Percentiles rank a stretch among this genome's conserved stretches.
phyloP scores from a whole-genome alignment of 768 basidiomycete species.

The Cystofilobasidium capitatum region DNA sequence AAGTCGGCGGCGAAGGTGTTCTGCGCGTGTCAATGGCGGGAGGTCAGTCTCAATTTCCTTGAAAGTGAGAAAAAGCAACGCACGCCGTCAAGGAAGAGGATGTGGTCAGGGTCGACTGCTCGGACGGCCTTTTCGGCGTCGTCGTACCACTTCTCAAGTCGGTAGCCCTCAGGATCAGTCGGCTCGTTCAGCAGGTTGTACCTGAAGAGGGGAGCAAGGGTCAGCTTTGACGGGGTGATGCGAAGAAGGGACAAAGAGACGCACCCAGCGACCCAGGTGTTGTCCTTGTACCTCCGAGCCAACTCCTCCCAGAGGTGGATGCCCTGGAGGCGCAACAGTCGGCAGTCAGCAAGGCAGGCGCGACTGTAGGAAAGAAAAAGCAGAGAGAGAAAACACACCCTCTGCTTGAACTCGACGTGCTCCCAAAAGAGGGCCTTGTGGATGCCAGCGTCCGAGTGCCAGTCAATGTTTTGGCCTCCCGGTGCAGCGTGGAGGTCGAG shows the following conservation, averaged over 20 bases:
- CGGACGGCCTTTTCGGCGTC: constrained; percentile 62
- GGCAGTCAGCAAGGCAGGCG: constrained; percentile 4
- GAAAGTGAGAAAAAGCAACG: not conserved
- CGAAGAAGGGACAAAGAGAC: not conserved
- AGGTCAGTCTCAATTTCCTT: not conserved
- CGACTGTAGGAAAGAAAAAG: not conserved
- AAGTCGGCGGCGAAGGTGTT: constrained; percentile 60
- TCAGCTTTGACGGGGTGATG: not conserved
- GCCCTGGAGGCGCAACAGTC: constrained; percentile 27
- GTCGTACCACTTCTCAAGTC: constrained; percentile 60
- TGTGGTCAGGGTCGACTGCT: constrained; percentile 57
- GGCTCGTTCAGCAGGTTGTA: constrained; percentile 83
- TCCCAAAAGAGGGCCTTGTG: constrained; percentile 51
- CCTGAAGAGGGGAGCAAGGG: constrained; percentile 38
- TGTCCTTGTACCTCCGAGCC: constrained; percentile 62
- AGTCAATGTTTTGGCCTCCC: constrained; percentile 48
- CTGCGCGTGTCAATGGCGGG: not conserved
- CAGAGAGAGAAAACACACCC: constrained; percentile 32
- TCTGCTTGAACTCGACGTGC: constrained; percentile 77
- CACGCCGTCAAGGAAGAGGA: constrained; percentile 60
- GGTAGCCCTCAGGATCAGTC: constrained; percentile 57
- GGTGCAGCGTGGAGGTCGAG: constrained; percentile 63
- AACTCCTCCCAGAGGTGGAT: constrained; percentile 70
- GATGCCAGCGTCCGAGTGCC: constrained; percentile 34
- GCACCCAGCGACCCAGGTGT: constrained; percentile 61